Evolutionary conservation across 2,329 filamentous ascomycete species (phyloP), one percentile per base, ranked within the genome.

Genomic region (Colletotrichum higginsianum): DNA sequence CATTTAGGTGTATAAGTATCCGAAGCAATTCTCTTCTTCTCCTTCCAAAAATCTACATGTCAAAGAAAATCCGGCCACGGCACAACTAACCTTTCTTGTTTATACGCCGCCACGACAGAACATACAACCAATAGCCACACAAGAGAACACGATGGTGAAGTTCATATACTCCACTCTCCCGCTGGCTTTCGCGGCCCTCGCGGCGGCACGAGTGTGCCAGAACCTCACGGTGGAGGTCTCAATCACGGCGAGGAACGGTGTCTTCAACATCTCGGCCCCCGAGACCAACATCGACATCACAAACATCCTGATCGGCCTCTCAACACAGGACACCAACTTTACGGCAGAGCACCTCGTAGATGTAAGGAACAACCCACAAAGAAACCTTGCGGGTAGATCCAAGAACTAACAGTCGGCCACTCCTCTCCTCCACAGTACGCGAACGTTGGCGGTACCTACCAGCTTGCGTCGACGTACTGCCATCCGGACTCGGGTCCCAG

Each of bases 391-490:
- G 9, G 35, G 35, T 38, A 38, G 35, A 38, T 38, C 12, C 12
- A 0, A 21, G 21, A 13, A 35, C 42, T 72, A 16, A 72, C 30
- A 9, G 35, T 38, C 35, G 35, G 61, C 3, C 9, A 4, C 35
- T 15, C 16, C 8, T 3, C 21, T n/a, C 15, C 15, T 21, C 8
- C 9, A n/a, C 40, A 86, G 82, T 89, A 88, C 75, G 76, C 82
- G 38, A 87, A 84, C 0, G 79, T 90, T 18, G 77, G 81, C 2
- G 88, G 88, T 42, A 82, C 80, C 30, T 92, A 91, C 80, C 78
- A 87, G 5, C 87, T 93, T 58, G 87, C 85, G 5, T 86, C 89
- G 0, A 89, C 88, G 12, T 91, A 91, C 82, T 93, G 91, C 79
- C 80, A 84, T 64, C 90, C 91, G 0, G 83, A 87, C 70, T 75